phyloP scores from a whole-genome alignment of 1,284 basidiomycete genomes.

The Ustilago hordei region DNA sequence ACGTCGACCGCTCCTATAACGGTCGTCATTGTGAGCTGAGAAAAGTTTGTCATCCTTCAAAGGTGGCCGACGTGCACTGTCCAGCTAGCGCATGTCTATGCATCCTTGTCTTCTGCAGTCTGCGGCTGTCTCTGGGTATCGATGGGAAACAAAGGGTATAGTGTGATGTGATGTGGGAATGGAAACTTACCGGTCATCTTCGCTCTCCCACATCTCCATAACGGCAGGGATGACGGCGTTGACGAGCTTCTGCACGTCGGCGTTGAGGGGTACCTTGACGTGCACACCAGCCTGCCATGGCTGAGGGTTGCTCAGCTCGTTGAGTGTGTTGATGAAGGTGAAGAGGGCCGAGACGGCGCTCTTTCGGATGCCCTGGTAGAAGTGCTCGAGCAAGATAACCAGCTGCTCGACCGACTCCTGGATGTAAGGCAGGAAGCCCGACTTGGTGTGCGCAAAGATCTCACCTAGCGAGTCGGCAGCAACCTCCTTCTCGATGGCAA shows the following conservation, averaged over 20 bases:
- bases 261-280: constrained; percentile 76
- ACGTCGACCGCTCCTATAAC: constrained; percentile 52
- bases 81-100: not conserved
- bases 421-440: constrained; percentile 87
- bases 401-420: constrained; percentile 82
- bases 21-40: constrained; percentile 89
- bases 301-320: constrained; percentile 83
- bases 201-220: constrained; percentile 89
- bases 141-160: not conserved
- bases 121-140: constrained; percentile 21
- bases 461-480: constrained; percentile 96
- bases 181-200: constrained; percentile 93
- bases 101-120: constrained; percentile 2
- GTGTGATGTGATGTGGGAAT: not conserved
- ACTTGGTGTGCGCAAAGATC: constrained; percentile 84
- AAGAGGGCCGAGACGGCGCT: constrained; percentile 89
- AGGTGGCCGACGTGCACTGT: constrained; percentile 3
- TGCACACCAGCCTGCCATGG: constrained; percentile 84
- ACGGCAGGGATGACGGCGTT: constrained; percentile 81
- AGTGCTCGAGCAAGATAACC: constrained; percentile 85
- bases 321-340: constrained; percentile 90
- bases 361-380: constrained; percentile 98
- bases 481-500: constrained; percentile 99
- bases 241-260: constrained; percentile 84
- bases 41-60: constrained; percentile 76